These are phyloP conservation scores for Monilinia polystroma DNA, from an alignment of 2,329 filamentous ascomycete species.

Conservation along the genomic window DNA sequence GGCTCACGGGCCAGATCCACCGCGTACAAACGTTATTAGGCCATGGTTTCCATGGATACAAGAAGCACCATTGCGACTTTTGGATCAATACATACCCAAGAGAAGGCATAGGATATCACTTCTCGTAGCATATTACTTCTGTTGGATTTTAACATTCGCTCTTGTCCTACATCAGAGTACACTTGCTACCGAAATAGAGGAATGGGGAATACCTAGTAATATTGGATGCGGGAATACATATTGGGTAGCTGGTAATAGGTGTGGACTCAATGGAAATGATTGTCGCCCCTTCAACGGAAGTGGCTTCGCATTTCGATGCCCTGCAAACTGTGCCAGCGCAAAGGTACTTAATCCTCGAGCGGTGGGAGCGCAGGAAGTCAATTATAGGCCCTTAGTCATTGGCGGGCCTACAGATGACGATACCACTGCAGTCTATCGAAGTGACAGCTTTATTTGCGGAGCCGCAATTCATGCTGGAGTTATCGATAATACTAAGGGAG, in stretches of 20 bases:
- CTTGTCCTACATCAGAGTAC: conserved; percentile 66
- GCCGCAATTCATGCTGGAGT: conserved; percentile 82
- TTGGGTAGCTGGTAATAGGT: conserved; percentile 69
- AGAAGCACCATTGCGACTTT: conserved; percentile 60
- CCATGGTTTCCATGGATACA: conserved; percentile 67
- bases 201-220: conserved; percentile 63
- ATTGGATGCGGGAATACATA: conserved; percentile 68
- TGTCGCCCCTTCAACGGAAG: conserved; percentile 73
- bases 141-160: conserved; percentile 70
- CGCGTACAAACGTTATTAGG: conserved; percentile 52
- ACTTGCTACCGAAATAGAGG: conserved; percentile 58
- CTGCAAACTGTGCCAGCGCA: conserved; percentile 66
- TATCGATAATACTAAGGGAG: conserved; percentile 68
- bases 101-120: conserved; percentile 58
- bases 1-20: conserved; percentile 56
- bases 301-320: conserved; percentile 72
- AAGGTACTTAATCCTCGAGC: conserved; percentile 70
- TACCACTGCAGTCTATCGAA: conserved; percentile 66
- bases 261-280: conserved; percentile 70
- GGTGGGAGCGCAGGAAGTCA: conserved; percentile 67
- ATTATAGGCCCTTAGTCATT: conserved; percentile 64
- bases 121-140: conserved; percentile 57
- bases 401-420: conserved; percentile 57
- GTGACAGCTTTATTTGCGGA: conserved; percentile 84
- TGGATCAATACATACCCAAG: conserved; percentile 62